A percentile compares a stretch with the other conserved stretches of the same genome.
Evolutionary conservation across 805 yeast species (phyloP).

Genomic region (Sporopachydermia lactativora): DNA sequence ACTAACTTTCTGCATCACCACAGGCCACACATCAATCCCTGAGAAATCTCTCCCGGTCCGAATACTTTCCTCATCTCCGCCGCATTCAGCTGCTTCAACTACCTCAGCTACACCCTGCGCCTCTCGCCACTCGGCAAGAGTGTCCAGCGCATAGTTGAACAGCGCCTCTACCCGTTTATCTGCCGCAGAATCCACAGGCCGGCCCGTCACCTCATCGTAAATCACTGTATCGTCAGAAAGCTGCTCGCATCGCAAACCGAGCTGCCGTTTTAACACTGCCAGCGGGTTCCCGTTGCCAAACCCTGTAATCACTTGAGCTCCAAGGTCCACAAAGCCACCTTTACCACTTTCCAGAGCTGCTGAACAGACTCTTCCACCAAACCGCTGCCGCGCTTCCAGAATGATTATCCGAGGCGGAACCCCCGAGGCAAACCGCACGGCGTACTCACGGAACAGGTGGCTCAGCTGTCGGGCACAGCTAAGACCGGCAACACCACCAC

Average conservation of each 20-base stretch:
- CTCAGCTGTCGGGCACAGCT: constrained; percentile 93
- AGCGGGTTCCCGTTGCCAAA: constrained; percentile 27
- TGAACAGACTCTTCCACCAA: constrained; percentile 28
- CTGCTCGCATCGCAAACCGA: constrained; percentile 24
- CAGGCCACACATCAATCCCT: no score
- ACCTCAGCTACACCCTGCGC: constrained; percentile 19
- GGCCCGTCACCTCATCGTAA: constrained; percentile 20
- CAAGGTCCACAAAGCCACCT: constrained; percentile 21
- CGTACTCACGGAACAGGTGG: constrained; percentile 32
- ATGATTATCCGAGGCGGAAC: constrained; percentile 26
- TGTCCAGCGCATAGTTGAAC: constrained; percentile 22
- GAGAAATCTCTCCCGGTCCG: no score
- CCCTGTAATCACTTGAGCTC: constrained; percentile 25
- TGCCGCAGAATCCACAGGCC: constrained; percentile 14
- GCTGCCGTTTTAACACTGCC: constrained; percentile 25
- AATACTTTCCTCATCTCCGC: no score
- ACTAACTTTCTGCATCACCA: no score
- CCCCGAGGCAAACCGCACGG: constrained; percentile 17
- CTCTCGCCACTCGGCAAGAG: constrained; percentile 20
- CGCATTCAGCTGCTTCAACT: no score
- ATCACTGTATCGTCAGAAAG: constrained; percentile 15
- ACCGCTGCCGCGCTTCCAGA: constrained; percentile 24
- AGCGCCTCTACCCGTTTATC: constrained; percentile 20
- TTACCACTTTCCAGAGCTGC: constrained; percentile 15
- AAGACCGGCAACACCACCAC: constrained; percentile 95